Conservation (phyloP, 306 rosid genomes). For the Trifolium pratense region DNA sequence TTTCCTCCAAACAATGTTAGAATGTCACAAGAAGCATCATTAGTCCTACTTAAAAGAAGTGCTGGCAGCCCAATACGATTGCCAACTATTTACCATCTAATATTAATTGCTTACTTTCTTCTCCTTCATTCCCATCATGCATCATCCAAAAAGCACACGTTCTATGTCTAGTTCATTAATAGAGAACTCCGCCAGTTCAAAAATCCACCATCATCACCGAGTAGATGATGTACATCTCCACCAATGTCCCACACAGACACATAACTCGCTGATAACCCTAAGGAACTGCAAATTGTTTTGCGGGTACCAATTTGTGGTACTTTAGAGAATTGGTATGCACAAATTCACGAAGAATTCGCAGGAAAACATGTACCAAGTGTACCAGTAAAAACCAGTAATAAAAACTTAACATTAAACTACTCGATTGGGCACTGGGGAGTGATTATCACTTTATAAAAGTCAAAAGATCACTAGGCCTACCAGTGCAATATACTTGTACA, state of each 20-base stretch:
- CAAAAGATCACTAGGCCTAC: background rate
- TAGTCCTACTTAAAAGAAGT: background rate
- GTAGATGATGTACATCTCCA: conserved; percentile 9
- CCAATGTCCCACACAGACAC: background rate
- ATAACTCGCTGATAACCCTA: background rate
- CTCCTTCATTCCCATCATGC: background rate
- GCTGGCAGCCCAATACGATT: background rate
- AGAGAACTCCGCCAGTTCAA: conserved; percentile 2
- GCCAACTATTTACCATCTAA: background rate
- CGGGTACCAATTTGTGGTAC: background rate
- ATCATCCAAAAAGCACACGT: background rate
- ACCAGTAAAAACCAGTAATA: background rate
- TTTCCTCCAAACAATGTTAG: background rate
- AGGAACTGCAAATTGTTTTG: background rate
- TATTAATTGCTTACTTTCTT: background rate
- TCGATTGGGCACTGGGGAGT: background rate
- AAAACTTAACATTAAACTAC: conserved; percentile 1
- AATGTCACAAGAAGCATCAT: conserved; percentile 5
- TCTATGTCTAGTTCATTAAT: background rate
- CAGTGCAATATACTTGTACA: background rate
- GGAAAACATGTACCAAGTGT: background rate
- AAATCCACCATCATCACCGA: background rate
- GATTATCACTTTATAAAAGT: background rate
- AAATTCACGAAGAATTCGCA: background rate
- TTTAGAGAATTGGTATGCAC: background rate